Base-by-base conservation (phyloP, 768 basidiomycete species). In the Rhodotorula taiwanensis region DNA sequence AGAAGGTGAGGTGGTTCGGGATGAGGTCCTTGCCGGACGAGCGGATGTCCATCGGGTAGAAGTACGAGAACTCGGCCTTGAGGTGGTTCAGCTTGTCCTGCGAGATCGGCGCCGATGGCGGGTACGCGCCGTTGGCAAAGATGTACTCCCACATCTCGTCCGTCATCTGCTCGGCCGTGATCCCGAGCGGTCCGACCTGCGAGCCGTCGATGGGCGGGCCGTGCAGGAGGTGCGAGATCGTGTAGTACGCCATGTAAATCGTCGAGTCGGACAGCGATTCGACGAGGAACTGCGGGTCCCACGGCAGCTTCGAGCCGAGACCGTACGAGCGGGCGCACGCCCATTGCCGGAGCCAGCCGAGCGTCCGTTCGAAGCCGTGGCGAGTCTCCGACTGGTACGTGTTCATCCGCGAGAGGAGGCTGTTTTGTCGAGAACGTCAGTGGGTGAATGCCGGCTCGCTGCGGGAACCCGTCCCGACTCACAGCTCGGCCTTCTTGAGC, bases 261-360 rank as follows among this genome's bases (percentile, higher is more conserved):
- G 94, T 98, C 11, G 94, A 97, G 77, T 99, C 95, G 70, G 89
- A 93, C 74, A 98, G 77, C 69, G 89, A 91, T 77, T 99, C 95
- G 49, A 99, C 93, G 74, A 98, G 80, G 82, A 93, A 97, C 55
- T 89, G 84, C 23, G 86, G 87, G 74, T 98, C 95, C 93, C 94
- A 99, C 4, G 95, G 95, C 62, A 99, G 79, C 72, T 87, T 87
- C 4, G 93, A 91, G 25, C 95, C 95, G 71, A 99, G 80, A 58
- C 95, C 95, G 75, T 93, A 98, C 9, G 89, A 90, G 43, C 95
- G 83, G n/a, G 95, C 94, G 76, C 95, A 99, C 4, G 95, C 95
- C 95, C 95, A 99, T 76, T 99, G 83, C 73, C 91, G 91, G 78
- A 99, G 79, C 95, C 95, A 99, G 53, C 83, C 86, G 73, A 99